These are phyloP conservation scores for Globisporangium spinosum DNA, from an alignment of 352 stramenopile species.

Conservation along the genomic window DNA sequence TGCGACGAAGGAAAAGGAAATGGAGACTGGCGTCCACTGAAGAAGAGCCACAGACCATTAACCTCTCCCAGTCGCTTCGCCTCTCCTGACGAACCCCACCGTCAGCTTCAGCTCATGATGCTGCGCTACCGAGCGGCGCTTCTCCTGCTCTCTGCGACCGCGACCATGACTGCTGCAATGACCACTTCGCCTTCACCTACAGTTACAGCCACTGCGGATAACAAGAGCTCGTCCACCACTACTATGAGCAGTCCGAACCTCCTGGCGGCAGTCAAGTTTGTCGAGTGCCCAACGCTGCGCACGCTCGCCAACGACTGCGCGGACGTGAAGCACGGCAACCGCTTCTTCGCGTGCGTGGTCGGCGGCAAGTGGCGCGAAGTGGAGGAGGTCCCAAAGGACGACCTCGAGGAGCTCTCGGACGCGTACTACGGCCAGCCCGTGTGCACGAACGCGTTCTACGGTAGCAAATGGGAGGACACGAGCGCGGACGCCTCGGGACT, in stretches of 20 bases:
- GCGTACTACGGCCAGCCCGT: not conserved
- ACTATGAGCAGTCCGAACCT: not conserved
- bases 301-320: not conserved
- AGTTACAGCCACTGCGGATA: not conserved
- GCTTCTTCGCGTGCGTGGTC: conserved; percentile 9
- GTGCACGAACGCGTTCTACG: conserved; percentile 15
- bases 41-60: not conserved
- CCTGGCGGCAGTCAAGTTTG: not conserved
- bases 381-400: not conserved
- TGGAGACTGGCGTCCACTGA: not conserved
- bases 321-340: not conserved
- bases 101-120: not conserved
- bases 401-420: not conserved
- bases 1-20: not conserved
- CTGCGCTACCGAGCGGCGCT: not conserved
- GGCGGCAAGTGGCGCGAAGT: conserved; percentile 4
- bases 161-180: not conserved
- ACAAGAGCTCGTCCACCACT: not conserved
- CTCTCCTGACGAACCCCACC: not conserved
- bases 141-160: not conserved
- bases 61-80: not conserved
- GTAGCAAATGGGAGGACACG: not conserved
- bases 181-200: not conserved
- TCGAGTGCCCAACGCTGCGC: not conserved
- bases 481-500: conserved; percentile 1